Evolutionary conservation across 139 green algal species (phyloP), one percentile per base, ranked within the genome.

Genomic region (Astrephomene gubernaculifera): DNA sequence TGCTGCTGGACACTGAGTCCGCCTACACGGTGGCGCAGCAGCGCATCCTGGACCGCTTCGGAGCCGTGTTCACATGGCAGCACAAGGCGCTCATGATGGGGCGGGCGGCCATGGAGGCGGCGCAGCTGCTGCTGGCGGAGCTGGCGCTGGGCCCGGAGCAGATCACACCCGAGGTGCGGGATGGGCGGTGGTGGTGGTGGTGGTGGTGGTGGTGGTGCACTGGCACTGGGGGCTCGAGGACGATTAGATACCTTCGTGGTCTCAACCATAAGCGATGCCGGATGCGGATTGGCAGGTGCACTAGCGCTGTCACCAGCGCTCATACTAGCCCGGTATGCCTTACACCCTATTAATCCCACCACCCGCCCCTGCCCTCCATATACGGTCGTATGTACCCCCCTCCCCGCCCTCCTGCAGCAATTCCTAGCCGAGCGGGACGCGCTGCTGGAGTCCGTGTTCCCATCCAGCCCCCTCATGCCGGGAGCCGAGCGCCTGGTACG

Each of bases 1-100:
- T 97, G 27, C 85, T 98, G 44, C 79, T 98, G 72, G 92, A 98
- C 83, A 98, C 95, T 1, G 96, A 98, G 83, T 63, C 63, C 2
- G 90, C 95, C 44, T 98, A 98, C 86, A 97, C 94, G 0, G 71
- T 92, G 4, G 80, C 74, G 1, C 95, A 96, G 82, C 72, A 93
- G 71, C 29, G 92, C 24, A 92, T 98, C 7, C 67, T 95, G 31
- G 52, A 61, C 2, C 65, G 71, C 0, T 95, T 91, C 61, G 91
- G 90, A 25, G 94, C 91, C 71, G 78, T 90, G 43, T 98, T 98
- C 81, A 97, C 90, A 0, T 98, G 93, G 94, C 92, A 93, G 14
- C 71, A 98, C 3, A 98, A 98, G 88, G 90, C 91, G 5, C 27
- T 39, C 2, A 85, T 85, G 79, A 86, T 86, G 92, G 94, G 95